Conservation (phyloP, 345 rosid genomes). For the Moricandia moricandioides region DNA sequence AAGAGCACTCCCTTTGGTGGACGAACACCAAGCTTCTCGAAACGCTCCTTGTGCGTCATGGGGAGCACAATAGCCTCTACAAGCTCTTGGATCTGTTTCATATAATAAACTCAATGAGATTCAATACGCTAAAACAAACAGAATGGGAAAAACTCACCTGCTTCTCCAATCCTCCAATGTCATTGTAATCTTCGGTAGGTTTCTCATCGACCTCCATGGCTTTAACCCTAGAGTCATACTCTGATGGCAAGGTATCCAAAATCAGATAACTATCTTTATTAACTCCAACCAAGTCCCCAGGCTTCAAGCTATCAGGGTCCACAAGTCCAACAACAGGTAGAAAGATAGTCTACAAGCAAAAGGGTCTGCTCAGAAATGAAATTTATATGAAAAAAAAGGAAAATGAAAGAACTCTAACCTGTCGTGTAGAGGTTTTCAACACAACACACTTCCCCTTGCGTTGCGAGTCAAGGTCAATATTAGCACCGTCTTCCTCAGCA, state of each 20-base stretch:
- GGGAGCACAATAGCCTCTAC: slow-evolving; percentile 99
- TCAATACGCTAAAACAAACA: neutral
- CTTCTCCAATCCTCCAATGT: slow-evolving; percentile 96
- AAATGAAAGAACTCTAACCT: slow-evolving; percentile 42
- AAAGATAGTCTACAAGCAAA: slow-evolving; percentile 72
- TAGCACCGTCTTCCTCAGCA: slow-evolving; percentile 99
- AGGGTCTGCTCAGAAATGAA: neutral
- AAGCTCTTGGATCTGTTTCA: slow-evolving; percentile 88
- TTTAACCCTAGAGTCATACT: slow-evolving; percentile 94
- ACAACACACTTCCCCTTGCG: slow-evolving; percentile 99
- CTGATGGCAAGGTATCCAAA: slow-evolving; percentile 93
- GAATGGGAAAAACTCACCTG: slow-evolving; percentile 47
- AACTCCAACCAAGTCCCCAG: slow-evolving; percentile 98
- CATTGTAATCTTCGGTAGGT: slow-evolving; percentile 98
- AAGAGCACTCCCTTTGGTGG: slow-evolving; percentile 98
- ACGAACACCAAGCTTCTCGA: slow-evolving; percentile 88
- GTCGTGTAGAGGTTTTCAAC: slow-evolving; percentile 94
- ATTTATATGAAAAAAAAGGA: neutral
- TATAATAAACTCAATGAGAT: slow-evolving; percentile 1
- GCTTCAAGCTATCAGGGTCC: slow-evolving; percentile 95
- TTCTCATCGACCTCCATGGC: slow-evolving; percentile 99
- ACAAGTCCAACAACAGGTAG: slow-evolving; percentile 97
- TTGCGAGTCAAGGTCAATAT: slow-evolving; percentile 97
- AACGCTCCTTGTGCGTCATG: slow-evolving; percentile 94
- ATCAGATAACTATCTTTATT: slow-evolving; percentile 96